Evolutionary conservation across 129 eudicot genomes (phyloP), one percentile per base, ranked within the genome.

Genomic region (Flaveria robusta): DNA sequence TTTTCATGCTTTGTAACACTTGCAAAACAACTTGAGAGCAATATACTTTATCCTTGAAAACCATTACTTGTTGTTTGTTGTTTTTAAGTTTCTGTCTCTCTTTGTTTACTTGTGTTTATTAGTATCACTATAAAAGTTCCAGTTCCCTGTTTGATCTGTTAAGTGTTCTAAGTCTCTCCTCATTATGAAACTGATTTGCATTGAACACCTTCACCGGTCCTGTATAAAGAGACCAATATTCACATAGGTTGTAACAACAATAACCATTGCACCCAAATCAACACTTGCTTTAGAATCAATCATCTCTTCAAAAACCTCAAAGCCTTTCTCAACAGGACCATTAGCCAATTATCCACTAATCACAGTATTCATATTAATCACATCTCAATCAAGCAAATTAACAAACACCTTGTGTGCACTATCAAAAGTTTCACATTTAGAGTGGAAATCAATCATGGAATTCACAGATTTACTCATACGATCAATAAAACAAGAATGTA

Each of bases 271-370:
- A 10, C 85, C 77, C 83, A 81, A 81, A 77, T 89, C 89, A 9
- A 85, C 77, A 18, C 74, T 31, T 68, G 81, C 31, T 14, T 77
- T 65, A 23, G 67, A 67, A 65, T 52, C 8, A 54, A 81, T 58
- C 96, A 89, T 87, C 46, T 83, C 60, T 51, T 39, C 68, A 73
- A 82, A 89, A 78, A 83, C 23, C 76, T 50, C 64, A 46, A 90
- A 42, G n/a, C 82, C 92, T 79, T 79, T 79, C 31, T 67, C 31
- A 0, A 82, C 55, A 23, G 51, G 39, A 18, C 87, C 88, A 49
- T 87, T 87, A 6, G 79, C 79, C 50, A 77, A 81, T 54, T 79
- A 87, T 9, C 96, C 96, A 79, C 88, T 89, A 15, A 87, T 85
- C 90, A 85, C 79, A 1, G 87, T 81, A 66, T 90, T 87, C 88